These are phyloP conservation scores for Fusarium sp. DNA, from an alignment of 2,329 filamentous ascomycete genomes.

Conservation along the genomic window DNA sequence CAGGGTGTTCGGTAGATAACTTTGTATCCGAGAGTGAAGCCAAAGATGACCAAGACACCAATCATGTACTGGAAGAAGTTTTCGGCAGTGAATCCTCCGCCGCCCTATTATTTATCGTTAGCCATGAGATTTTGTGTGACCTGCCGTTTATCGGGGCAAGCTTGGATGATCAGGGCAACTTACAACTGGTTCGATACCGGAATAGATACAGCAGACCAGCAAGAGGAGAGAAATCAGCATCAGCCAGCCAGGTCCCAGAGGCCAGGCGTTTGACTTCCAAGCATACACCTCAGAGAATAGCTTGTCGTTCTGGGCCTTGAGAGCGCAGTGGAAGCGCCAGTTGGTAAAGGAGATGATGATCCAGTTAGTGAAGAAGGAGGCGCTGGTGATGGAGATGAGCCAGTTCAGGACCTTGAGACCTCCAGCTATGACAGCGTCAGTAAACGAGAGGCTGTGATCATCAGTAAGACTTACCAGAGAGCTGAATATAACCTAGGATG, in stretches of 20 bases:
- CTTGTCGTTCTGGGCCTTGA: conserved; percentile 25
- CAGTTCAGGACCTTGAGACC: conserved; percentile 31
- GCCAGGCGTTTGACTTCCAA: conserved; percentile 27
- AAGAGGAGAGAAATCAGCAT: conserved; percentile 22
- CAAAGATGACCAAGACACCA: conserved; percentile 33
- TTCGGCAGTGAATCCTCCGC: conserved; percentile 23
- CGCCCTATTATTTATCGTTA: conserved; percentile 3
- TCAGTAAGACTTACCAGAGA: conserved; percentile 1
- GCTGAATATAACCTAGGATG: conserved; percentile 26
- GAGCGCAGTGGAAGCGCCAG: conserved; percentile 31
- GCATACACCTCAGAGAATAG: conserved; percentile 31
- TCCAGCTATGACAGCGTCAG: not conserved
- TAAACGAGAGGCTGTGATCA: not conserved
- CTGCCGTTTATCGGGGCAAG: not conserved
- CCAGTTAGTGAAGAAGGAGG: conserved; percentile 36
- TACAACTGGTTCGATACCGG: conserved; percentile 16
- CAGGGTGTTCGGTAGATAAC: conserved; percentile 32
- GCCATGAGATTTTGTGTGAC: not conserved
- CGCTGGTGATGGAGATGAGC: conserved; percentile 35
- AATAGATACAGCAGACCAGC: conserved; percentile 22
- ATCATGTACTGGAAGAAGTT: conserved; percentile 38
- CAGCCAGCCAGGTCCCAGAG: conserved; percentile 15
- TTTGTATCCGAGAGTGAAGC: conserved; percentile 37
- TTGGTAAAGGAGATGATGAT: conserved; percentile 33
- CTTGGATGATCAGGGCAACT: not conserved